Evolutionary conservation across 331 rosid species (phyloP).

Genomic region (Spiraea crenata): DNA sequence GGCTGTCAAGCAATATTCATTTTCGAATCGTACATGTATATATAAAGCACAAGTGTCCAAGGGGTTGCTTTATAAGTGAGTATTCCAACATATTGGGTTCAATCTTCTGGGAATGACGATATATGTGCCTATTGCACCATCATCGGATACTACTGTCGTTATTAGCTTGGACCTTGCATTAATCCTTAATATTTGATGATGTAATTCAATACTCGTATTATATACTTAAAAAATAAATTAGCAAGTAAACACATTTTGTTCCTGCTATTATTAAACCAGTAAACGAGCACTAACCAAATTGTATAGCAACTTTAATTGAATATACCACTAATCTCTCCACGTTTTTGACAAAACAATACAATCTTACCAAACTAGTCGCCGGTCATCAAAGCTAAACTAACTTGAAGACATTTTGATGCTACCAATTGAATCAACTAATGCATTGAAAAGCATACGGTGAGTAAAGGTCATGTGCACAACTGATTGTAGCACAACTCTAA

Average conservation of each 20-base stretch:
- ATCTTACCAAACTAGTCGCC: neutral
- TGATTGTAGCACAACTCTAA: no score
- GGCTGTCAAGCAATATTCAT: slow-evolving; percentile 15
- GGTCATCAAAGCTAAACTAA: neutral
- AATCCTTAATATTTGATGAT: neutral
- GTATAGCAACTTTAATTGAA: slow-evolving; percentile 1
- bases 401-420: neutral
- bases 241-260: neutral
- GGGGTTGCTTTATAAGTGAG: slow-evolving; percentile 2
- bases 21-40: neutral
- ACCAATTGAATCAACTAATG: neutral
- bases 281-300: neutral
- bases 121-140: neutral
- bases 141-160: neutral
- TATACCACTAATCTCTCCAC: neutral
- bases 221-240: neutral
- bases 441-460: neutral
- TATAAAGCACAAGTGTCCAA: slow-evolving; percentile 23
- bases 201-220: neutral
- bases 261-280: neutral
- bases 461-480: no score
- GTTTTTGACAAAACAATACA: slow-evolving; percentile 12
- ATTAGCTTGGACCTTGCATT: neutral
- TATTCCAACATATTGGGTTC: neutral
- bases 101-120: neutral